Base-by-base conservation (phyloP, 2,329 filamentous ascomycete genomes). In the Colletotrichum sp. region DNA sequence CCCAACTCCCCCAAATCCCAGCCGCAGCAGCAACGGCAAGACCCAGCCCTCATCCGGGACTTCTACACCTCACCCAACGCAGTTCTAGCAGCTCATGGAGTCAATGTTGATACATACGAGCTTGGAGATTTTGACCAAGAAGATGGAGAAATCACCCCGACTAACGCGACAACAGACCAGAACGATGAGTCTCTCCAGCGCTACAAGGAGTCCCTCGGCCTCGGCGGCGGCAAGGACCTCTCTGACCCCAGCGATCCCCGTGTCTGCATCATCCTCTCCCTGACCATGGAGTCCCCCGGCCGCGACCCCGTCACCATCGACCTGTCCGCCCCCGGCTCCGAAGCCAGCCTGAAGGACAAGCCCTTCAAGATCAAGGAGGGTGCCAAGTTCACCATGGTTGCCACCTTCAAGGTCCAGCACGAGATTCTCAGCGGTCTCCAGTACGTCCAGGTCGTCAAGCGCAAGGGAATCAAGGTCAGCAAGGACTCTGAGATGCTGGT, bases 401-500 rank as follows among this genome's bases (percentile, higher is more conserved):
- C 94, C 75, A 92, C 92, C 77, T 99, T 99, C 91, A 94, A 96
- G 88, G 97, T 99, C 62, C 96, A 99, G 89, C 96, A 98, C 85
- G 95, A 99, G 86, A 96, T 99, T 79, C 91, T 99, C 71, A 97
- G 95, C 81, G 97, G 97, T 62, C 88, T 99, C 83, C 98, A 98
- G 88, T 99, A 99, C 85, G 92, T 99, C 74, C 97, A 99, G 88
- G 91, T 96, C 55, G 95, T 98, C 78, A 98, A 97, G 91, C 91
- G 96, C 81, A 96, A 96, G 90, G 95, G 95, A 71, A 90, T 99
- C 84, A 92, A 92, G 75, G 92, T 96, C 77, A 95, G 94, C 89
- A 99, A 98, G 92, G 94, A 97, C 82, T 95, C 98, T 81, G 96
- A 99, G 89, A 99, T 99, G 97, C 94, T 99, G 91, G 96, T 97